Conservation (phyloP, 1,284 basidiomycete genomes). For the Fomitiporia mediterranea region DNA sequence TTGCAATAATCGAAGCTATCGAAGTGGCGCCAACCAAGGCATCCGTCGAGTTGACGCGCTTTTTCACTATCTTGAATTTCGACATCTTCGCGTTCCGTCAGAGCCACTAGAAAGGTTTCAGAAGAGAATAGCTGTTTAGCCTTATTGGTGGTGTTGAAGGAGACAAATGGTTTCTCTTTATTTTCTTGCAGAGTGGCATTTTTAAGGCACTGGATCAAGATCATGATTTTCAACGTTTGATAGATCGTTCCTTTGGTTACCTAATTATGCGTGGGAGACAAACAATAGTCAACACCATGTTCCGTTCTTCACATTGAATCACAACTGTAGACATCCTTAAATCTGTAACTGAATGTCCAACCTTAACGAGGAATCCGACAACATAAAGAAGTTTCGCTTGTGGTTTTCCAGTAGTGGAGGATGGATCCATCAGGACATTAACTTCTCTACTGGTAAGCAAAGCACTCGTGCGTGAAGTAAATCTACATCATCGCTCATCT, state of each 20-base stretch:
- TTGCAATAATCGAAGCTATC: slow-evolving; percentile 8
- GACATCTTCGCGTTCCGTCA: neutral
- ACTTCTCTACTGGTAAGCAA: slow-evolving; percentile 40
- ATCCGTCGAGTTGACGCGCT: slow-evolving; percentile 8
- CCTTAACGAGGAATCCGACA: neutral
- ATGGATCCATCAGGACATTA: slow-evolving; percentile 41
- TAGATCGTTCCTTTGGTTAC: neutral
- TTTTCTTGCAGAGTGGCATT: too few species aligned
- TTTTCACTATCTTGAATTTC: slow-evolving; percentile 2
- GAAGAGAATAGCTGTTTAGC: too few species aligned
- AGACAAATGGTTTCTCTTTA: too few species aligned
- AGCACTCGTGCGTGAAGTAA: too few species aligned
- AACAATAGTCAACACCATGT: neutral
- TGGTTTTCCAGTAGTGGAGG: slow-evolving; percentile 52
- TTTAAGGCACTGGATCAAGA: too few species aligned
- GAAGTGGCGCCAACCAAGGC: slow-evolving; percentile 8
- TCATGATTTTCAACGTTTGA: too few species aligned
- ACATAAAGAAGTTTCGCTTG: slow-evolving; percentile 31
- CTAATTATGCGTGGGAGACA: neutral
- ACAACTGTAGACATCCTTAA: neutral
- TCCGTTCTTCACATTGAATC: neutral
- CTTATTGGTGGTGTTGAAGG: too few species aligned
- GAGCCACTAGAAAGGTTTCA: too few species aligned
- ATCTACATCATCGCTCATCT: too few species aligned
- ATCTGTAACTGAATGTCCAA: neutral